phyloP scores from a whole-genome alignment of 106 monocot genomes.

The Dioscorea dumetorum region DNA sequence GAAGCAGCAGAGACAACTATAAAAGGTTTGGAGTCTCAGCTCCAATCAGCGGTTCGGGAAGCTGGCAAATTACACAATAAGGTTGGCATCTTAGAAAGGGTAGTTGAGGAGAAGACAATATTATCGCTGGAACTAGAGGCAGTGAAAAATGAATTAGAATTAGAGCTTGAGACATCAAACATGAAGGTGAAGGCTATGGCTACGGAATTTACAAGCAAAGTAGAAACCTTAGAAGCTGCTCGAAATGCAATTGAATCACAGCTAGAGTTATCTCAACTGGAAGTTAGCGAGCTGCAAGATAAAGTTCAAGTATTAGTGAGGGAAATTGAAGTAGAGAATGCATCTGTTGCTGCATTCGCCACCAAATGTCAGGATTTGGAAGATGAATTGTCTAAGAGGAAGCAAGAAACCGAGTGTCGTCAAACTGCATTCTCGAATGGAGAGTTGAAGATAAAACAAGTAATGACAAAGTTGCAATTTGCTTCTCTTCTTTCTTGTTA shows the following conservation, averaged over 20 bases:
- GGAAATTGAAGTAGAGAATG: conserved; percentile 18
- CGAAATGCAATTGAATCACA: too few relatives aligned
- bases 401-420: conserved; percentile 16
- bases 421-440: conserved; percentile 17
- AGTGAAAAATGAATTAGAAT: conserved; percentile 1
- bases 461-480: not conserved
- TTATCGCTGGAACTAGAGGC: not conserved
- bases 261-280: too few relatives aligned
- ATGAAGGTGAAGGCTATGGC: too few relatives aligned
- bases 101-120: conserved; percentile 4
- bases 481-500: too few relatives aligned
- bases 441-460: conserved; percentile 38
- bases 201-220: too few relatives aligned
- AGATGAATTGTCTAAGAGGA: conserved; percentile 21
- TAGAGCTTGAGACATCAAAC: conserved; percentile 1
- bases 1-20: conserved; percentile 11
- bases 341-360: conserved; percentile 13
- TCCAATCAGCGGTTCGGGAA: conserved; percentile 20
- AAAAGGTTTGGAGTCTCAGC: conserved; percentile 20
- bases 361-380: conserved; percentile 28
- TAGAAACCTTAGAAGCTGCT: too few relatives aligned
- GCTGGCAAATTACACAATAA: conserved; percentile 7
- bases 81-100: conserved; percentile 10
- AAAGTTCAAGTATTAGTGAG: conserved; percentile 22
- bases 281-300: conserved; percentile 5